Base-by-base conservation (phyloP, 1,284 basidiomycete genomes). In the Stereum hirsutum region DNA sequence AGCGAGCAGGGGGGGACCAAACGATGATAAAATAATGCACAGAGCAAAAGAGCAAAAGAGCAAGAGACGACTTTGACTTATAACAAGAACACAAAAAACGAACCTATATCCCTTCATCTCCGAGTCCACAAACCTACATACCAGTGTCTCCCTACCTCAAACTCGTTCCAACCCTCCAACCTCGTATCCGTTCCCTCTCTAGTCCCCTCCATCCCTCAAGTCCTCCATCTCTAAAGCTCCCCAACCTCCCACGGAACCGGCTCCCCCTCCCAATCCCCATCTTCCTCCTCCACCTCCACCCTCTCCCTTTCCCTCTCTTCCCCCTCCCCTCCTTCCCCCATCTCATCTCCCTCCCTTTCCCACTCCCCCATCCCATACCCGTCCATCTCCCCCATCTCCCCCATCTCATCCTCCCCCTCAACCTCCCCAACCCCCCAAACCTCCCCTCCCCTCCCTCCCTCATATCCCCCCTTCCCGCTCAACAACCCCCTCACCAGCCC, bases 201-300 rank as follows among this genome's bases (percentile, higher is more conserved):
- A 12, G 19, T 19, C 23, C 14, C n/a, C 24, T 17, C 35, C 19
- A 37, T 37, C 35, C 15, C 11, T 37, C 17, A 23, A n/a, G n/a
- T n/a, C 19, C 35, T 23, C 15, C 41, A 34, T 26, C 24, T 35
- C 66, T 26, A 86, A 56, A 88, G 54, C 56, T 87, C 84, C 39
- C 77, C 84, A 14, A 74, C 69, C 60, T 81, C 81, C 84, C 84
- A 88, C 47, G 84, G 80, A 31, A 86, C 70, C 30, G 81, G 80
- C 57, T 87, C 85, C 21, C 80, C 78, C 59, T 87, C 84, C 85
- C 85, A 88, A 49, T 88, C 85, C 38, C 85, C 83, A 55, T 81
- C 81, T 5, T 62, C 70, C 43, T 75, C 77, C 31, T 45, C 48
- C 50, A 45, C 46, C 44, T 38, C 46, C 37, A 44, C 38, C 36